Evolutionary conservation across 176 grass and related monocot genomes (phyloP).

Genomic region (Hordeum vulgare): MorexV3_pseudomolecules_assembly NC_058523.1:547151455-547151954

Average conservation of each 20-base stretch:
- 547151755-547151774: background rate
- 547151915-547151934: slow-evolving; percentile 1
- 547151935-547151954: slow-evolving; percentile 7
- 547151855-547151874: slow-evolving; percentile 14
- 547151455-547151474: background rate
- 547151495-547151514: slow-evolving; percentile 63
- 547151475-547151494: slow-evolving; percentile 38
- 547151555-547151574: slow-evolving; percentile 12
- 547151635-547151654: background rate
- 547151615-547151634: background rate
- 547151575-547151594: slow-evolving; percentile 20
- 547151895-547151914: slow-evolving; percentile 28
- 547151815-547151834: slow-evolving; percentile 22
- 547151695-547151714: slow-evolving; percentile 36
- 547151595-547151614: background rate
- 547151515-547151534: slow-evolving; percentile 72
- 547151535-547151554: slow-evolving; percentile 29
- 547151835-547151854: slow-evolving; percentile 44
- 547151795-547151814: slow-evolving; percentile 44
- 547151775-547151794: slow-evolving; percentile 42
- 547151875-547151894: slow-evolving; percentile 23
- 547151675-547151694: background rate
- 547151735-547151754: background rate
- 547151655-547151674: background rate
- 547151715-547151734: background rate